Evolutionary conservation across 306 rosid species (phyloP).

Genomic region (barrel medic (Medicago truncatula)): MtrunA17r5.0-ANR NC_053048.1:46998001-46998500

Average conservation of each 20-base stretch:
- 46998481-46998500: no score
- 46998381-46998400: not conserved
- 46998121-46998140: conserved; percentile 68
- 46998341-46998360: not conserved
- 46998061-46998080: conserved; percentile 93
- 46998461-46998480: no score
- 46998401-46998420: no score
- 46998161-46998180: conserved; percentile 27
- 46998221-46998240: conserved; percentile 52
- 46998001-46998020: not conserved
- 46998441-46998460: no score
- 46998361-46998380: not conserved
- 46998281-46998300: not conserved
- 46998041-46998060: conserved; percentile 83
- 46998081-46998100: conserved; percentile 80
- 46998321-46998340: not conserved
- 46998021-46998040: not conserved
- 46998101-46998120: conserved; percentile 73
- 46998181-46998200: conserved; percentile 64
- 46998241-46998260: conserved; percentile 12
- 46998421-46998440: no score
- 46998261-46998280: no score
- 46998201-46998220: conserved; percentile 45
- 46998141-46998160: conserved; percentile 19
- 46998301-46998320: not conserved